Percentiles rank a stretch among this genome's conserved stretches.
These are phyloP conservation scores for Hirsutella rhossiliensis DNA, from an alignment of 2,329 filamentous ascomycete genomes.

Conservation along the genomic window DNA sequence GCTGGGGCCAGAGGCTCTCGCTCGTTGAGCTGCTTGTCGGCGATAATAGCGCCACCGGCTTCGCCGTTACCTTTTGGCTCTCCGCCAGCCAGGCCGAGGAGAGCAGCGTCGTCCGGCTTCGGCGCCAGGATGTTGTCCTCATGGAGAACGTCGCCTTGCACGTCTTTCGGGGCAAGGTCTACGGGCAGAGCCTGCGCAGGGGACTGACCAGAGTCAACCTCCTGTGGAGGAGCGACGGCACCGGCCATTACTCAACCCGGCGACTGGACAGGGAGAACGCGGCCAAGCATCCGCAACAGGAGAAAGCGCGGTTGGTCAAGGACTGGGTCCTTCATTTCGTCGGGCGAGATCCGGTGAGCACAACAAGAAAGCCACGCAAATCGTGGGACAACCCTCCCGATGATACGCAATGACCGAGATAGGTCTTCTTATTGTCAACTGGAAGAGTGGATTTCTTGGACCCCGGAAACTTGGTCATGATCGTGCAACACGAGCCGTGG, in stretches of 20 bases:
- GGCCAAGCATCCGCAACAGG: constrained; percentile 34
- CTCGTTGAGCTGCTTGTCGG: constrained; percentile 71
- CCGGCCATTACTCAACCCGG: constrained; percentile 43
- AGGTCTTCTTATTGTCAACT: neutral
- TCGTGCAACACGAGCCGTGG: too few species aligned
- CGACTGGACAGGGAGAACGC: constrained; percentile 26
- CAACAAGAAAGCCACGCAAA: constrained; percentile 5
- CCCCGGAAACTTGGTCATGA: too few species aligned
- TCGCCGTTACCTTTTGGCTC: constrained; percentile 79
- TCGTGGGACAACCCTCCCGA: constrained; percentile 29
- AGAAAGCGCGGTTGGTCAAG: constrained; percentile 54
- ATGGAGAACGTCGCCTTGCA: constrained; percentile 69
- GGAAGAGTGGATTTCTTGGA: too few species aligned
- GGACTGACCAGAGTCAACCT: constrained; percentile 59
- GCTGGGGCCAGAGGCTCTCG: constrained; percentile 47
- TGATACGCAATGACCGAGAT: constrained; percentile 22
- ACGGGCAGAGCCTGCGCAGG: constrained; percentile 69
- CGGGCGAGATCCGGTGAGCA: constrained; percentile 18
- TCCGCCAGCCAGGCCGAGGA: constrained; percentile 21
- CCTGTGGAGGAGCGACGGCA: constrained; percentile 39
- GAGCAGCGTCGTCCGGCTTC: constrained; percentile 32
- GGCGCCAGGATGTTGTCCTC: constrained; percentile 65
- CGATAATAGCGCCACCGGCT: constrained; percentile 73
- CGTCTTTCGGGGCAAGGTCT: constrained; percentile 64
- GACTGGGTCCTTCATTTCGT: constrained; percentile 70